phyloP scores from a whole-genome alignment of 192 early-diverging fungal species.

The Entomortierella chlamydospora region DNA sequence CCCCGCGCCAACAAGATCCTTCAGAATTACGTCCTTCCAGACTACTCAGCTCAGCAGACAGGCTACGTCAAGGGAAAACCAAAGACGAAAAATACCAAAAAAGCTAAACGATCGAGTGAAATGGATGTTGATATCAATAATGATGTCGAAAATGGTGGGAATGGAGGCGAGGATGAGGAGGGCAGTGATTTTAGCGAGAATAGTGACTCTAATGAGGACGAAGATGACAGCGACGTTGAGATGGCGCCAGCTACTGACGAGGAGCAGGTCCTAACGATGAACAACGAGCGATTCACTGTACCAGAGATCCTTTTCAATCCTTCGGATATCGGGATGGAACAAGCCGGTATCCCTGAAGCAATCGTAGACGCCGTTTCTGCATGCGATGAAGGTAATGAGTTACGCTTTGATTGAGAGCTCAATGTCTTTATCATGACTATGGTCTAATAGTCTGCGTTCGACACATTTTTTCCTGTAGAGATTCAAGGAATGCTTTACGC shows the following conservation, averaged over 20 bases:
- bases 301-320: constrained; percentile 83
- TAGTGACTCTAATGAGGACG: background rate
- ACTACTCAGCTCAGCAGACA: constrained; percentile 61
- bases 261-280: constrained; percentile 72
- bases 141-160: background rate
- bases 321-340: constrained; percentile 77
- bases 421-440: no score
- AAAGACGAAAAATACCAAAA: constrained; percentile 8
- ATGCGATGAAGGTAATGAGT: constrained; percentile 60
- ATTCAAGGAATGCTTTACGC: constrained; percentile 72
- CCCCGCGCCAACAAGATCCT: constrained; percentile 61
- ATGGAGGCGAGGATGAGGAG: background rate
- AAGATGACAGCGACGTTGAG: constrained; percentile 19
- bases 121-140: constrained; percentile 12
- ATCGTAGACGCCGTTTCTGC: constrained; percentile 65
- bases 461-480: constrained; percentile 42
- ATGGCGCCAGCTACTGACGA: constrained; percentile 28
- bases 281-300: constrained; percentile 81
- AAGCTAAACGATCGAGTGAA: background rate
- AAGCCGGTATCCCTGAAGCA: constrained; percentile 78
- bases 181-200: constrained; percentile 1
- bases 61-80: constrained; percentile 66
- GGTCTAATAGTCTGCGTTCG: no score
- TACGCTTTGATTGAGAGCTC: background rate
- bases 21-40: constrained; percentile 77